phyloP scores from a whole-genome alignment of 2,329 filamentous ascomycete genomes.

The Verticillium albo-atrum region DNA sequence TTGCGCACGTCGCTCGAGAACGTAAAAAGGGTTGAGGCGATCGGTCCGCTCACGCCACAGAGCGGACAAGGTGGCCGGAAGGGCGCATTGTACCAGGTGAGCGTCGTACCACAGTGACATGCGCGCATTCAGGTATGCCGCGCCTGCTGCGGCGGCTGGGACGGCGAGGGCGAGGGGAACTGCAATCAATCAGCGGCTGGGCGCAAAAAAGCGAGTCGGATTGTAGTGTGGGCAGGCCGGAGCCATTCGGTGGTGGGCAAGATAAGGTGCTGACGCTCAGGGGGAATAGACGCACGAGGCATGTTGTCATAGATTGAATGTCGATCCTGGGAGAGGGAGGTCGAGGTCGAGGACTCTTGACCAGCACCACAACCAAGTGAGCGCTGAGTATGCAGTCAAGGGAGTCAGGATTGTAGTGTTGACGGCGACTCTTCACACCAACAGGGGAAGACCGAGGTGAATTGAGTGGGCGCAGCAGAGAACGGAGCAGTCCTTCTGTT shows the following conservation, averaged over 20 bases:
- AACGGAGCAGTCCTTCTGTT: neutral
- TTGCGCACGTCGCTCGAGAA: constrained; percentile 62
- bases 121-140: constrained; percentile 77
- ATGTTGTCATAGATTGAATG: neutral
- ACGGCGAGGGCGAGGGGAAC: constrained; percentile 50
- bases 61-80: constrained; percentile 39
- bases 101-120: constrained; percentile 63
- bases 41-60: constrained; percentile 49
- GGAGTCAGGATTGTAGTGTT: neutral
- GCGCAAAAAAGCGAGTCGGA: neutral
- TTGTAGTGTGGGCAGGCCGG: neutral
- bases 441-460: neutral
- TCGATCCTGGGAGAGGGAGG: neutral
- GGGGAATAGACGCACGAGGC: neutral
- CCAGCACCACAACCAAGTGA: neutral
- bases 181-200: constrained; percentile 17
- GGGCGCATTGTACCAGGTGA: constrained; percentile 49
- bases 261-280: neutral
- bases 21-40: constrained; percentile 69
- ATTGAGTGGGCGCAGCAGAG: neutral
- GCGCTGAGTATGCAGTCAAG: neutral
- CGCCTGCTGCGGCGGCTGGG: constrained; percentile 59
- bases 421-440: neutral
- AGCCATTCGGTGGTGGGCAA: neutral
- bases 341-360: neutral